A percentile compares a stretch with the other conserved stretches of the same genome.
phyloP scores from a whole-genome alignment of 441 rosid genomes.

The Populus hybrid region DNA sequence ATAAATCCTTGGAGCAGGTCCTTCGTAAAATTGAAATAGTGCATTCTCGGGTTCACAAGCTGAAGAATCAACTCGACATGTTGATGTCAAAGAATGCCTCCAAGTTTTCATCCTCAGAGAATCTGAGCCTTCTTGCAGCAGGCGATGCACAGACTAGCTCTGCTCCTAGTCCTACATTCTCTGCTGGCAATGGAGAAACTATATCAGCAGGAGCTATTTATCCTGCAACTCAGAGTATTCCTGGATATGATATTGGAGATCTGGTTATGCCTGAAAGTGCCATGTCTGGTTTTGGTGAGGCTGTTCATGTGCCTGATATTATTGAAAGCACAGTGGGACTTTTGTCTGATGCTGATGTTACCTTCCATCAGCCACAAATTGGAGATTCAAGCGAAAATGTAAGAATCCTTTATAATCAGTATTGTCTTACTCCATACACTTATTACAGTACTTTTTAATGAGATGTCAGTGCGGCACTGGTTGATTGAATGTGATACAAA shows the following conservation, averaged over 20 bases:
- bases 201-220: conserved; percentile 47
- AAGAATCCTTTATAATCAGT: conserved; percentile 24
- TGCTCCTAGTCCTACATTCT: conserved; percentile 77
- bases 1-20: conserved; percentile 50
- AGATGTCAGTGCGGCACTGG: not conserved
- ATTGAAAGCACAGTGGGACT: conserved; percentile 91
- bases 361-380: conserved; percentile 55
- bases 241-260: conserved; percentile 54
- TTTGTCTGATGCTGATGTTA: conserved; percentile 74
- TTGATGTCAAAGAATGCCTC: conserved; percentile 63
- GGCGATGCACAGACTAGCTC: conserved; percentile 67
- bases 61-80: conserved; percentile 60
- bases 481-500: not conserved
- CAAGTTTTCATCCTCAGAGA: conserved; percentile 86
- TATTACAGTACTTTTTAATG: not conserved
- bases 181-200: conserved; percentile 68
- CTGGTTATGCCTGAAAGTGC: conserved; percentile 59
- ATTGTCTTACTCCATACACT: not conserved
- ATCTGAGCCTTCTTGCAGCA: conserved; percentile 71
- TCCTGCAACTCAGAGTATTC: conserved; percentile 41
- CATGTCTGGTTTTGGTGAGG: conserved; percentile 56
- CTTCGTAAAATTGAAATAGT: conserved; percentile 66
- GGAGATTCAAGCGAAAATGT: conserved; percentile 73
- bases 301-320: conserved; percentile 76
- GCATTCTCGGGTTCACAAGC: conserved; percentile 57